Percentiles rank a stretch among this genome's conserved stretches.
phyloP scores from a whole-genome alignment of 1,284 basidiomycete species.

The Wolfiporia cocos region DNA sequence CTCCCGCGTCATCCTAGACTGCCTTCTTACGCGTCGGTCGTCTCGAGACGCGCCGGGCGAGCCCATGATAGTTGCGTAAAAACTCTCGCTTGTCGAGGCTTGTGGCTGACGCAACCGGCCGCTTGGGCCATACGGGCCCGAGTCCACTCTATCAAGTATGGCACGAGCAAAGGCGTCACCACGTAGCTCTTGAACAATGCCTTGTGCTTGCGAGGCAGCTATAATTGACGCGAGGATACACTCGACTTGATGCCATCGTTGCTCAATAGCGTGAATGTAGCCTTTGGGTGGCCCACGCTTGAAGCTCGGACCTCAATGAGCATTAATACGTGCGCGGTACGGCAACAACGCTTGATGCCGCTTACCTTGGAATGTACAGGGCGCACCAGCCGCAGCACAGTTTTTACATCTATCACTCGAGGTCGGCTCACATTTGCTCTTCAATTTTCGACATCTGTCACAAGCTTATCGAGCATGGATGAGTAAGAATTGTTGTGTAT shows the following conservation, averaged over 20 bases:
- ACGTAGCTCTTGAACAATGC: constrained; percentile 61
- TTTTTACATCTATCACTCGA: constrained; percentile 60
- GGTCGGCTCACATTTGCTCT: constrained; percentile 77
- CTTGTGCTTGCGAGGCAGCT: constrained; percentile 63
- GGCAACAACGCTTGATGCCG: not conserved
- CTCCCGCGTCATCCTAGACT: constrained; percentile 70
- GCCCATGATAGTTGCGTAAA: constrained; percentile 65
- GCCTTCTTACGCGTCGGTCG: constrained; percentile 58
- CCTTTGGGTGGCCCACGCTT: constrained; percentile 87
- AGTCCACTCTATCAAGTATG: constrained; percentile 66
- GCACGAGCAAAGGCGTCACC: constrained; percentile 67
- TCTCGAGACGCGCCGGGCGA: constrained; percentile 51
- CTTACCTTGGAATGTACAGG: constrained; percentile 73
- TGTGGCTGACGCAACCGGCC: constrained; percentile 42
- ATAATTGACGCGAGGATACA: constrained; percentile 75
- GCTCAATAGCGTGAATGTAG: constrained; percentile 87
- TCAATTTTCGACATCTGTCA: constrained; percentile 80
- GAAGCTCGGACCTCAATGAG: constrained; percentile 60
- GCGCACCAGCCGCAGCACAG: constrained; percentile 53
- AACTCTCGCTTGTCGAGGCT: constrained; percentile 52
- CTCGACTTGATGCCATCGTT: constrained; percentile 85
- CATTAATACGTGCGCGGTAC: not conserved
- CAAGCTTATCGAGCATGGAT: constrained; percentile 43
- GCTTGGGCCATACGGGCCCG: constrained; percentile 70
- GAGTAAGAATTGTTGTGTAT: not conserved